Evolutionary conservation across 306 rosid genomes (phyloP), one percentile per base, ranked within the genome.

Genomic region (Urtica urens): DNA sequence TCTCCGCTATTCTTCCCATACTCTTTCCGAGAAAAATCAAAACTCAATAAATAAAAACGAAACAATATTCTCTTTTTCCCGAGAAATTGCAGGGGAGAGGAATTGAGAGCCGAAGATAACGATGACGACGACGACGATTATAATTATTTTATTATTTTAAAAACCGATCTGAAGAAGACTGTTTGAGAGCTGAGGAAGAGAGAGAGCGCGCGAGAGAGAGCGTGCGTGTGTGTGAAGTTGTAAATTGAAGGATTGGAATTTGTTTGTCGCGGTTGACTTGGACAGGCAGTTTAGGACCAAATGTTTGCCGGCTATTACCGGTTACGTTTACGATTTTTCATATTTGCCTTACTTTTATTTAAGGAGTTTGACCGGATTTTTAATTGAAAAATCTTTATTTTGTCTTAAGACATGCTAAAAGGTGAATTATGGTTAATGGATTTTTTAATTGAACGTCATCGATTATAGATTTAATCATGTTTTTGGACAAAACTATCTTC

Each of bases 21-120:
- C 53, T 31, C 50, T 15, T 26, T 42, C 48, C 49, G 46, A 64
- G 66, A 72, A 62, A 74, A 44, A 20, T 24, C 25, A 33, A 54
- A 53, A 73, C 59, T n/a, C n/a, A n/a, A n/a, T n/a, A n/a, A n/a
- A n/a, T n/a, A n/a, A n/a, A n/a, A n/a, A n/a, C n/a, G n/a, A n/a
- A n/a, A n/a, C n/a, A n/a, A n/a, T n/a, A n/a, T n/a, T n/a, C n/a
- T n/a, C n/a, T n/a, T n/a, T 35, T 43, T 16, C 29, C 46, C 58
- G 7, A 58, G 68, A 58, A 62, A 81, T 66, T 58, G 78, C 56
- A 55, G 73, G 57, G 26, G 28, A 67, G 62, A 23, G 53, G 29
- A 49, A 16, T 7, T 44, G 27, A 43, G 44, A 55, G 42, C 10
- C 17, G 29, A 62, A 26, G 38, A 53, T 46, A 21, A n/a, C n/a